phyloP scores from a whole-genome alignment of 1,284 basidiomycete genomes.

The Pterula multifida region DNA sequence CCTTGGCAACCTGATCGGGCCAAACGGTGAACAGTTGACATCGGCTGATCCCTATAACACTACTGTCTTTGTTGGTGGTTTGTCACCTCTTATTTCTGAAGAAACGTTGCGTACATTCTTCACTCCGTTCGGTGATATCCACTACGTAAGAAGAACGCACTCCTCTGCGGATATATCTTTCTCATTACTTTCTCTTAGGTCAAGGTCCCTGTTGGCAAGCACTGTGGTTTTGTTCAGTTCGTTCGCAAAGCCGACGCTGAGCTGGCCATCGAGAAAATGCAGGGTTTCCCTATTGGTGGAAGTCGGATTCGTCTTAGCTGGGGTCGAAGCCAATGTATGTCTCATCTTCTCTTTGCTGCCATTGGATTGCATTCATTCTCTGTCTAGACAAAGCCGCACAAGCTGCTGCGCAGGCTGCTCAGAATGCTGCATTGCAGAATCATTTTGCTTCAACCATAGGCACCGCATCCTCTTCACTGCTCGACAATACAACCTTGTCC shows the following conservation, averaged over 20 bases:
- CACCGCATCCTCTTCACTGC: constrained; percentile 12
- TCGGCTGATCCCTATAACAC: constrained; percentile 86
- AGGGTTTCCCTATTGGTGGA: constrained; percentile 87
- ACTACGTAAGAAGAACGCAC: constrained; percentile 52
- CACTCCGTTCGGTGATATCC: constrained; percentile 82
- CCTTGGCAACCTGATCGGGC: constrained; percentile 67
- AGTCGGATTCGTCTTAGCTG: constrained; percentile 86
- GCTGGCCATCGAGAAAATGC: constrained; percentile 89
- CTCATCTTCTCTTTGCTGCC: constrained; percentile 1
- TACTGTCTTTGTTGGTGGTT: constrained; percentile 84
- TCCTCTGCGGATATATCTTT: neutral
- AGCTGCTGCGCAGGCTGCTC: constrained; percentile 73
- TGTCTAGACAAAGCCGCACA: constrained; percentile 71
- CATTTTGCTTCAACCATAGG: constrained; percentile 18
- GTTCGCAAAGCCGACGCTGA: constrained; percentile 87
- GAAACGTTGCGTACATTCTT: constrained; percentile 84
- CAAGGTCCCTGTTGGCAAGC: constrained; percentile 91
- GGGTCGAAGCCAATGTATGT: constrained; percentile 83
- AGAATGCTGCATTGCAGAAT: constrained; percentile 51
- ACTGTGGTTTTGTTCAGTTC: constrained; percentile 94
- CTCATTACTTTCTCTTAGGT: constrained; percentile 38
- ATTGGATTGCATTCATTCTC: constrained; percentile 1
- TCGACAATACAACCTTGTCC: constrained; percentile 23
- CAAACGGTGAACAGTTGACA: constrained; percentile 74
- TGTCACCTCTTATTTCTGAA: constrained; percentile 78